A percentile compares a stretch with the other conserved stretches of the same genome.
Conservation (phyloP, 768 basidiomycete species). For the Phaffia tasmanica region DNA sequence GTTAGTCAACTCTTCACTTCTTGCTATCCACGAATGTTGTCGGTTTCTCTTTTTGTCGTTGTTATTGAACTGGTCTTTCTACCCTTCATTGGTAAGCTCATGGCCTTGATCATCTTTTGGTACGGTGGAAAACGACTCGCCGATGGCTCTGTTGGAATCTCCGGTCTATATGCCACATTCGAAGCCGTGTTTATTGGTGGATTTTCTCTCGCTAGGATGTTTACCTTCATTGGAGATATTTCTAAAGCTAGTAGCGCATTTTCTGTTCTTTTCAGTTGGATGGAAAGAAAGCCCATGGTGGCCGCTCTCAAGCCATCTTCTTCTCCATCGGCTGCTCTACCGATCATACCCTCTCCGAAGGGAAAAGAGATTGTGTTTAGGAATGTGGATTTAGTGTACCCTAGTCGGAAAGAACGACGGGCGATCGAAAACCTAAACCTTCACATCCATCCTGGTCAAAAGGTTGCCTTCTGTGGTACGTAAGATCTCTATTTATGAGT, state of each 20-base stretch:
- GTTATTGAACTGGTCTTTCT: too few relatives aligned
- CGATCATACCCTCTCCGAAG: not conserved
- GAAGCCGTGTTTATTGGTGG: conserved; percentile 14
- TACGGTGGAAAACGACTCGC: conserved; percentile 11
- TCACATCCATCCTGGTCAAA: conserved; percentile 31
- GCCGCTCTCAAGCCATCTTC: not conserved
- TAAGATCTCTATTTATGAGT: conserved; percentile 18
- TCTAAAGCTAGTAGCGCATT: not conserved
- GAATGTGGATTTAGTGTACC: conserved; percentile 31
- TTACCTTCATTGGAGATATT: conserved; percentile 21
- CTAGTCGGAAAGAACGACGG: conserved; percentile 29
- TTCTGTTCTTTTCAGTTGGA: not conserved
- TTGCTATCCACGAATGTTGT: too few relatives aligned
- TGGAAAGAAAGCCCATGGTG: not conserved
- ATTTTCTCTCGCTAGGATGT: conserved; percentile 7
- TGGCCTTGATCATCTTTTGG: conserved; percentile 7
- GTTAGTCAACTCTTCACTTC: too few relatives aligned
- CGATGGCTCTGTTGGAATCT: not conserved
- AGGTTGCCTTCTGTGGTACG: conserved; percentile 36
- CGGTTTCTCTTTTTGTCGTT: too few relatives aligned
- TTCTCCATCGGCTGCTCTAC: not conserved
- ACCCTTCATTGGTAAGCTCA: not conserved
- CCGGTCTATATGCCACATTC: conserved; percentile 19
- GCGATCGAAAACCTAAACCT: conserved; percentile 31
- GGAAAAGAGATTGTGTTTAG: conserved; percentile 1